Evolutionary conservation across 352 stramenopile genomes (phyloP), one percentile per base, ranked within the genome.

Genomic region (Phytophthora multivora): DNA sequence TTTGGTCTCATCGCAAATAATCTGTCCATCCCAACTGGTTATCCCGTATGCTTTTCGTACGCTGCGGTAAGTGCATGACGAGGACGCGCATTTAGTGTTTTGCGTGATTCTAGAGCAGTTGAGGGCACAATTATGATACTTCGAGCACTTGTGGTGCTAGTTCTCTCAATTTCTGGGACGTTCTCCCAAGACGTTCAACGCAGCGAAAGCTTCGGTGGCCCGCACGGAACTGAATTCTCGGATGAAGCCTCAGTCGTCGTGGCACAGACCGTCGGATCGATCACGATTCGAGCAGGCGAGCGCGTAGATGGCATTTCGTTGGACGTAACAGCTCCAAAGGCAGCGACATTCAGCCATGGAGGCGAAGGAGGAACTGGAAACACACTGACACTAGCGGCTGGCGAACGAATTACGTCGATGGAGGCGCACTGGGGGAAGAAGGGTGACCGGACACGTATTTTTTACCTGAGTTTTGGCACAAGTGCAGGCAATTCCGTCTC

Each of bases 371-470:
- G 56, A 18, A 40, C 3, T 1, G 46, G 15, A 23, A 57, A 63
- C 23, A 46, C 6, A 4, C 18, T 63, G 10, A 51, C 9, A 13
- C 38, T 63, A 15, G 56, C 26, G 15, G 9, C 12, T 3, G 38
- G 21, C 1, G 56, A 63, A 13, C 13, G 13, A 15, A 57, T 63
- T 39, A 63, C 56, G 36, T 63, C 56, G 19, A 63, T 63, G 56
- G 56, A 63, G 19, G 56, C 46, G 1, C 54, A 63, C 33, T 63
- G 54, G 54, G 54, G 54, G 4, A 28, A 63, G 13, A 63, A 55
- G 13, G 12, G 7, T 18, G 54, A 35, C 12, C 31, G 45, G 19
- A 63, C 43, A 2, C 43, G 54, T 3, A 49, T 63, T 26, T 50
- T 50, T 35, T 54, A 63, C 26, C 35, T 59, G 2, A 51, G 40